Base-by-base conservation (phyloP, 768 basidiomycete species). In the Sarcodon sp. region DNA sequence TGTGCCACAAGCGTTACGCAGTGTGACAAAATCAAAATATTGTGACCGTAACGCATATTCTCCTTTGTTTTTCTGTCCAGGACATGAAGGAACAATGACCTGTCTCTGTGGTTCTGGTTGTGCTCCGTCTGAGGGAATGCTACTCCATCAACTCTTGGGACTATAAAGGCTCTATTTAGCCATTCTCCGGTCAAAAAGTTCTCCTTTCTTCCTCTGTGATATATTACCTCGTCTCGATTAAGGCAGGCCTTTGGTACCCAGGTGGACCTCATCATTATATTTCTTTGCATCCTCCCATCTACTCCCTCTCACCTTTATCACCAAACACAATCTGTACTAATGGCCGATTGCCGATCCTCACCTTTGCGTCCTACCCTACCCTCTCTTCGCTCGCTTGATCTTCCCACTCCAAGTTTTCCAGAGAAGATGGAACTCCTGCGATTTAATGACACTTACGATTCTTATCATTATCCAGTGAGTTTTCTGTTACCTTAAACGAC, bases 351-450 rank as follows among this genome's bases (percentile, higher is more conserved):
- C 47, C 35, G 15, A 35, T 35, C 37, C 16, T 34, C 50, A 13
- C 37, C 21, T 46, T 48, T 59, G 39, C 75, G 75, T 33, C 75
- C 76, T 18, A 73, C 69, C 1, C 71, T 80, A 10, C 77, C 77
- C 11, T 64, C 78, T 9, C 65, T 80, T 9, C 72, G 65, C 48
- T 62, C 73, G 8, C 72, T 78, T 48, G 59, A 70, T 47, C 67
- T 78, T 6, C 53, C 61, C 50, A 39, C 27, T 16, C 46, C 47
- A 1, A 15, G 33, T 18, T 16, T 31, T 15, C 21, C 9, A 27
- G 37, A 51, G 18, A 18, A 32, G 12, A 41, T 41, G 39, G 39
- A 15, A 15, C 16, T 13, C 47, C 33, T 50, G 13, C 35, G 36
- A 45, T n/a, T 45, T 31, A 45, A 31, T 32, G 44, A 31, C 10